Evolutionary conservation across 805 yeast genomes (phyloP).

Genomic region (Starmera amethionina): DNA sequence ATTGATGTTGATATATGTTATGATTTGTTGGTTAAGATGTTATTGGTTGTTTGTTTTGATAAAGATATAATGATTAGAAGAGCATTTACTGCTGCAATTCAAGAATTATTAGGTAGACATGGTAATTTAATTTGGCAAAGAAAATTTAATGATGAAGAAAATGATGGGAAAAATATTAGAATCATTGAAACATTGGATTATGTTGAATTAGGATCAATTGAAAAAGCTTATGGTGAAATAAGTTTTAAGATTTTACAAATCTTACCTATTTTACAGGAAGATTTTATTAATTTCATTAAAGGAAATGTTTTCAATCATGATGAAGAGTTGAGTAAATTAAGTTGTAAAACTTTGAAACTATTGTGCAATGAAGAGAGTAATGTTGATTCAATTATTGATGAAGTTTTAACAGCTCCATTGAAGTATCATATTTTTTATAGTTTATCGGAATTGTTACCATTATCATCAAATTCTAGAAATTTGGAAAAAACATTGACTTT

Average conservation of each 20-base stretch:
- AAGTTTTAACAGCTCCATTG: background rate
- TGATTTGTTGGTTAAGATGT: constrained; percentile 23
- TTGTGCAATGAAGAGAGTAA: constrained; percentile 2
- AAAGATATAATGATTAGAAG: constrained; percentile 64
- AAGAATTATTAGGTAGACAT: constrained; percentile 75
- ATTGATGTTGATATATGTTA: constrained; percentile 11
- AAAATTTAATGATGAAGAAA: constrained; percentile 7
- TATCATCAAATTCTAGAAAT: constrained; percentile 1
- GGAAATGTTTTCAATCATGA: constrained; percentile 27
- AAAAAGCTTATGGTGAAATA: constrained; percentile 29
- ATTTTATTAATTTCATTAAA: constrained; percentile 24
- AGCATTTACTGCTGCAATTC: constrained; percentile 80
- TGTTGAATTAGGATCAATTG: constrained; percentile 32
- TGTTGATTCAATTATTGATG: constrained; percentile 1
- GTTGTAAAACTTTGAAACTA: constrained; percentile 26
- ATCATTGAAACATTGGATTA: constrained; percentile 55
- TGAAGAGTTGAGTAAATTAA: constrained; percentile 31
- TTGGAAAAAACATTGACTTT: constrained; percentile 5
- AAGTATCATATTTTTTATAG: constrained; percentile 12
- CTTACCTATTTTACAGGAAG: constrained; percentile 12
- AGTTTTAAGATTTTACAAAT: constrained; percentile 20
- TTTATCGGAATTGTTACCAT: constrained; percentile 10
- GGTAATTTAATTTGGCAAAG: constrained; percentile 31
- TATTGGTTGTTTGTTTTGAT: constrained; percentile 57
- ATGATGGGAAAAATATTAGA: constrained; percentile 27